Conservation (phyloP, 257 asterid species). For the Dorcoceras hygrometricum region DNA sequence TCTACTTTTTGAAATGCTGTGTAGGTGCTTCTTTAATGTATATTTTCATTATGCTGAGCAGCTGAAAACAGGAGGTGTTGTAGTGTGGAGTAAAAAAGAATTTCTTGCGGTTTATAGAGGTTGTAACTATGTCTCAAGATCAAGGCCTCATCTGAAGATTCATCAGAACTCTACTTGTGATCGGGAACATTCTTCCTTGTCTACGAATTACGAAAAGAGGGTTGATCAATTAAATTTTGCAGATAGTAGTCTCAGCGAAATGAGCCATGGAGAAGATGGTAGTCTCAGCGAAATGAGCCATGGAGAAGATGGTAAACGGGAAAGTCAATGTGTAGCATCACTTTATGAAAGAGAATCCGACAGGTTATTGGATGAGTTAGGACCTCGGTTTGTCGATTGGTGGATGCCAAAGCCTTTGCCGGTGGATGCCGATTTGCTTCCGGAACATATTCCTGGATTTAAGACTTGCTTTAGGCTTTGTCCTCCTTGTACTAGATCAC, state of each 20-base stretch:
- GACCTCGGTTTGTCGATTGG: slow-evolving; percentile 96
- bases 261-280: slow-evolving; percentile 31
- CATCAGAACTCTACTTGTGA: slow-evolving; percentile 22
- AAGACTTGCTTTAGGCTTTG: slow-evolving; percentile 68
- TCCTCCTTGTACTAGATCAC: slow-evolving; percentile 64
- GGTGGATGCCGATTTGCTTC: slow-evolving; percentile 88
- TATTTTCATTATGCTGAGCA: slow-evolving; percentile 31
- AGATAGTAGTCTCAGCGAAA: slow-evolving; percentile 29
- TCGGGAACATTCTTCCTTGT: slow-evolving; percentile 29
- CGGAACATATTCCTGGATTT: slow-evolving; percentile 69
- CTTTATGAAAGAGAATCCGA: slow-evolving; percentile 80
- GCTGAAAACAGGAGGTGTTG: slow-evolving; percentile 81
- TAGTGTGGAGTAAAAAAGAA: slow-evolving; percentile 68
- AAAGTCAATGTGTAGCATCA: slow-evolving; percentile 36
- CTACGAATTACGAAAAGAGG: slow-evolving; percentile 18
- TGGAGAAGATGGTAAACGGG: slow-evolving; percentile 36
- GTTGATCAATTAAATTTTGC: slow-evolving; percentile 30
- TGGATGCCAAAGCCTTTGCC: slow-evolving; percentile 94
- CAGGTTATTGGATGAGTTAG: slow-evolving; percentile 80
- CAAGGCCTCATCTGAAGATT: slow-evolving; percentile 19
- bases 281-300: slow-evolving; percentile 27
- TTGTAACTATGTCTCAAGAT: slow-evolving; percentile 32
- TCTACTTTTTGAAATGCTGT: slow-evolving; percentile 12
- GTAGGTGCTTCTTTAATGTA: slow-evolving; percentile 23
- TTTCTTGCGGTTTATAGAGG: slow-evolving; percentile 84